Base-by-base conservation (phyloP, 495 filamentous ascomycete genomes). In the Apiosordaria backusii region DNA sequence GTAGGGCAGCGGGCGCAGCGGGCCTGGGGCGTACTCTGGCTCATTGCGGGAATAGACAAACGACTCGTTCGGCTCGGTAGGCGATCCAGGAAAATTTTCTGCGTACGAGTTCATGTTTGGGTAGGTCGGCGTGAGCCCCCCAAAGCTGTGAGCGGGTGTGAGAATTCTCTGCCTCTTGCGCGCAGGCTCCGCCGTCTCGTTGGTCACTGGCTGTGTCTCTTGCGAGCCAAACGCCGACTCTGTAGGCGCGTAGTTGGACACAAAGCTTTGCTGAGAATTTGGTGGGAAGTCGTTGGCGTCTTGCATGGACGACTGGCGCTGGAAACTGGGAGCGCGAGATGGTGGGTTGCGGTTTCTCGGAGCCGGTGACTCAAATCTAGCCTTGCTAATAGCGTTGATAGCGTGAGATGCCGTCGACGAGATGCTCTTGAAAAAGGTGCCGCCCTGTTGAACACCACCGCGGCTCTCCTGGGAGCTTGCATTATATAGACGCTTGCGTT, bases 321-420 rank as follows among this genome's bases (percentile, higher is more conserved):
- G 81, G 71, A 84, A 85, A 68, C 83, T 85, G 21, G 83, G 80
- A 2, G 82, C 79, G 15, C 83, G 77, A 19, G 75, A 75, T 0
- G 79, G 79, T 0, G 78, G 78, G 40, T 73, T 81, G 62, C 78
- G 86, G 69, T 76, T 86, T 15, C 90, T 81, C 13, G 89, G 90
- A 16, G 83, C 88, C 19, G 92, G 92, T 4, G 93, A 96, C 74
- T 97, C 93, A 75, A 97, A 90, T 1, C 93, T 84, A 35, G 95
- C 92, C 77, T 97, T 97, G 83, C 90, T 97, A 76, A 99, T 93
- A 26, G 94, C 93, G 71, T 91, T 92, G 63, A 98, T 89, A 5
- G 94, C 95, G 70, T 90, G 92, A 1, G 92, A 93, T 4, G 96
- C 92, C 1, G 92, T 95, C 58, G 89, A 89, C 4, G 94, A 97